Conservation (phyloP, 352 stramenopile species). For the Pilasporangium apinafurcum region DNA sequence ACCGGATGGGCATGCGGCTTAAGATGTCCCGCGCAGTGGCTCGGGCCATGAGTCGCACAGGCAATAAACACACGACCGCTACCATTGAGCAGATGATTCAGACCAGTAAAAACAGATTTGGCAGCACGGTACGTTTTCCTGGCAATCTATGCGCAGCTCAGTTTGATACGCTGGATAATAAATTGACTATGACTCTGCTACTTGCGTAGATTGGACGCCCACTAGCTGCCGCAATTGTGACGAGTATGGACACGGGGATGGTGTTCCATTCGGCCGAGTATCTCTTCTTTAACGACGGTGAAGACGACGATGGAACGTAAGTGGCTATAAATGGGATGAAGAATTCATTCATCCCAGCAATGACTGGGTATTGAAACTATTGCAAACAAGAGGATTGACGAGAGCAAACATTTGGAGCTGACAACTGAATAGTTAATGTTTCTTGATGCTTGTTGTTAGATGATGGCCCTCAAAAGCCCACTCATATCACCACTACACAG, state of each 20-base stretch:
- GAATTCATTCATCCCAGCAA: no score
- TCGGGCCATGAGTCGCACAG: constrained; percentile 53
- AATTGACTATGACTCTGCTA: background rate
- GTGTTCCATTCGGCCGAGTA: constrained; percentile 59
- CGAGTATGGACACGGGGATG: constrained; percentile 43
- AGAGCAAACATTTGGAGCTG: constrained; percentile 25
- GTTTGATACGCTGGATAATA: background rate
- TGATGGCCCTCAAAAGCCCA: no score
- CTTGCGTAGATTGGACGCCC: constrained; percentile 35
- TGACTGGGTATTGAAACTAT: no score
- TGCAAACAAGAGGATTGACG: no score
- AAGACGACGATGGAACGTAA: constrained; percentile 81
- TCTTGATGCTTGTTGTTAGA: constrained; percentile 43
- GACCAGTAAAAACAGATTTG: constrained; percentile 56
- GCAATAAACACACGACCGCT: constrained; percentile 32
- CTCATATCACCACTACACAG: no score
- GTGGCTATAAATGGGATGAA: no score
- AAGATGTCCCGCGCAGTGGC: constrained; percentile 58
- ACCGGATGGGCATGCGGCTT: constrained; percentile 52
- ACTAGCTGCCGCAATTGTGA: constrained; percentile 32
- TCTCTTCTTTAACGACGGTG: constrained; percentile 67
- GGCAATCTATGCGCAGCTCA: background rate
- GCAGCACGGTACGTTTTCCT: constrained; percentile 37
- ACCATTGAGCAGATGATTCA: constrained; percentile 59
- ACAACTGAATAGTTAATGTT: constrained; percentile 83